Evolutionary conservation across 306 rosid genomes (phyloP), one percentile per base, ranked within the genome.

Genomic region (Geum urbanum): DNA sequence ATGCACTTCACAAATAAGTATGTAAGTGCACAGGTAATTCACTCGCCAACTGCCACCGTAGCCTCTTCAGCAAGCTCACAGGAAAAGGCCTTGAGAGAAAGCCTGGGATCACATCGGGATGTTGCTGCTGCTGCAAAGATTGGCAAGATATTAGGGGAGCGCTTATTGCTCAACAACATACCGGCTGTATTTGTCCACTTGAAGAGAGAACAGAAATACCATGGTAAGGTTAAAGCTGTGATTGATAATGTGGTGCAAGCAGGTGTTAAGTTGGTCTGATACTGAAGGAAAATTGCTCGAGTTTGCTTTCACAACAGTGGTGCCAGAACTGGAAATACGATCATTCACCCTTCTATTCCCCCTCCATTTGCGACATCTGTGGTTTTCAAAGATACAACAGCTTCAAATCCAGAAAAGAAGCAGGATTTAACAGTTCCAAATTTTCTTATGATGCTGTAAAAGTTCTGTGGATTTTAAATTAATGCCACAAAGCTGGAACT

Each of bases 101-200:
- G 84, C 74, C 67, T 90, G 96, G 97, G 83, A 65, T 76, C 80
- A 15, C 82, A 63, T 4, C 79, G 90, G 0, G 96, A 88, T 51
- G 95, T 94, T 78, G 96, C 96, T 73, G 98, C 97, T 44, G 99
- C 99, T 61, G 90, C 81, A 4, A 86, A 88, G 85, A 94, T 94
- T 20, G 95, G 97, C 22, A 94, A 86, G 79, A 12, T 94, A 78
- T 81, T 94, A 59, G 92, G 90, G 0, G 99, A 91, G 72, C 85
- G 95, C n/a, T 90, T 91, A 69, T 71, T 81, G 78, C 79, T 81
- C 19, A 84, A 86, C 76, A 83, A 82, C 66, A 91, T 94, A 73
- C 91, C 91, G 50, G 97, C 96, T 71, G 85, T 94, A 66, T 39
- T 83, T 45, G 67, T 94, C 68, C 95, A 87, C 78, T 79, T 88